A percentile compares a stretch with the other conserved stretches of the same genome.
These are phyloP conservation scores for Komagataella populi DNA, from an alignment of 805 yeast species.

Conservation along the genomic window DNA sequence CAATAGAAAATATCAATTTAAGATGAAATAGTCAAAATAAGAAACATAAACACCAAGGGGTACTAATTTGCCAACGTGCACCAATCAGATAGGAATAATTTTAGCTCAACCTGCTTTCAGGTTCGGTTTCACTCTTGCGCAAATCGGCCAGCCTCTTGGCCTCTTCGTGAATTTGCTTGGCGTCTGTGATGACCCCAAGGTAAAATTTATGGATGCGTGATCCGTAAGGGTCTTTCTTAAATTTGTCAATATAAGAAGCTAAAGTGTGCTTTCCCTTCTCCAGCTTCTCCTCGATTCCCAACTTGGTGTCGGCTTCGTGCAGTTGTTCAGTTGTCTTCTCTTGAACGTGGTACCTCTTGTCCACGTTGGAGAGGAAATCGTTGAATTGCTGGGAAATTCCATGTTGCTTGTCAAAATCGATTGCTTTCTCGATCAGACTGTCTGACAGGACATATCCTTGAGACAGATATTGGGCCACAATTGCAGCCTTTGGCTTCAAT, in stretches of 20 bases:
- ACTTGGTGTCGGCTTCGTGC: conserved; percentile 24
- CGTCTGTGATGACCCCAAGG: conserved; percentile 38
- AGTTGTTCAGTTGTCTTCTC: conserved; percentile 27
- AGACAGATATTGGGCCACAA: conserved; percentile 62
- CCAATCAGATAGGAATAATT: background rate
- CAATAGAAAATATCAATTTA: background rate
- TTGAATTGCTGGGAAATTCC: conserved; percentile 48
- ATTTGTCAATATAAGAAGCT: conserved; percentile 31
- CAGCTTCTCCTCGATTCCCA: conserved; percentile 24
- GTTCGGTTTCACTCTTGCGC: conserved; percentile 21
- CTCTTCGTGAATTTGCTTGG: conserved; percentile 54
- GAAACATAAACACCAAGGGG: background rate
- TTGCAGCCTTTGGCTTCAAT: conserved; percentile 61
- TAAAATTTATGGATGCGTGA: conserved; percentile 49
- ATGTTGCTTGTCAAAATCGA: conserved; percentile 49
- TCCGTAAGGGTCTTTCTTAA: conserved; percentile 36
- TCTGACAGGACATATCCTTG: conserved; percentile 65
- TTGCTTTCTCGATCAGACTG: conserved; percentile 41
- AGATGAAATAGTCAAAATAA: background rate
- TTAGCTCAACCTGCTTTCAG: background rate
- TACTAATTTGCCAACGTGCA: background rate
- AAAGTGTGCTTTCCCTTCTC: conserved; percentile 22
- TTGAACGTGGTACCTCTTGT: conserved; percentile 45
- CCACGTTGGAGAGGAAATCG: conserved; percentile 38
- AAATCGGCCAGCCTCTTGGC: conserved; percentile 58